Conservation (phyloP, 805 yeast species). For the Groenewaldozyma salmanticensis region DNA sequence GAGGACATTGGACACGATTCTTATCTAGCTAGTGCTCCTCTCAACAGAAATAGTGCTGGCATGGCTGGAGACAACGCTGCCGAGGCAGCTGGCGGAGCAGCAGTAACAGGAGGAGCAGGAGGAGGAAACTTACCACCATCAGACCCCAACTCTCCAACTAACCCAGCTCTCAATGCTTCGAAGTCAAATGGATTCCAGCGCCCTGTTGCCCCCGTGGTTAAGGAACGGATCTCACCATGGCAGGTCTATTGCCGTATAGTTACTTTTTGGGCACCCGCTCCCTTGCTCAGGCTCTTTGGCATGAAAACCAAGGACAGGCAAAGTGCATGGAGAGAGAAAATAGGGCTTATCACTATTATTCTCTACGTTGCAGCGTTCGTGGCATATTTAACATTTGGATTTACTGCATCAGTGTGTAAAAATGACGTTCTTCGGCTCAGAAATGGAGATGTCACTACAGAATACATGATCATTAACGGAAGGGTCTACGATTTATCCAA, state of each 20-base stretch:
- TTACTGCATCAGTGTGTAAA: conserved; percentile 71
- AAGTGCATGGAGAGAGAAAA: conserved; percentile 94
- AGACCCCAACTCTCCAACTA: conserved; percentile 2
- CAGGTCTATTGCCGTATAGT: conserved; percentile 64
- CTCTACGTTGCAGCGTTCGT: conserved; percentile 10
- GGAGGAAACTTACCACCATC: not conserved
- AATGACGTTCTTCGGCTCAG: conserved; percentile 39
- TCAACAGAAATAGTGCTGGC: not conserved
- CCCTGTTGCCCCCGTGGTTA: not conserved
- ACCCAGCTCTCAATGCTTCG: not conserved
- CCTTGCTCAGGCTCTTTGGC: conserved; percentile 62
- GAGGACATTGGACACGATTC: conserved; percentile 2
- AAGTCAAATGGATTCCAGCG: no score
- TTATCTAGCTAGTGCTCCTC: not conserved
- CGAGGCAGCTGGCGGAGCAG: conserved; percentile 2
- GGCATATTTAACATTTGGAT: conserved; percentile 52
- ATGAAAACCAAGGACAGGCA: conserved; percentile 72
- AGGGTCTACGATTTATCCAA: conserved; percentile 60
- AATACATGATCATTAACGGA: conserved; percentile 71
- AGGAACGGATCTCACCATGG: conserved; percentile 46
- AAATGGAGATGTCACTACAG: conserved; percentile 47
- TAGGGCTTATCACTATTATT: conserved; percentile 14
- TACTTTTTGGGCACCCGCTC: conserved; percentile 90
- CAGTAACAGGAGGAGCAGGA: conserved; percentile 1
- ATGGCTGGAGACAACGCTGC: not conserved